These are phyloP conservation scores for Xylariales sp. DNA, from an alignment of 2,329 filamentous ascomycete genomes.

Conservation along the genomic window DNA sequence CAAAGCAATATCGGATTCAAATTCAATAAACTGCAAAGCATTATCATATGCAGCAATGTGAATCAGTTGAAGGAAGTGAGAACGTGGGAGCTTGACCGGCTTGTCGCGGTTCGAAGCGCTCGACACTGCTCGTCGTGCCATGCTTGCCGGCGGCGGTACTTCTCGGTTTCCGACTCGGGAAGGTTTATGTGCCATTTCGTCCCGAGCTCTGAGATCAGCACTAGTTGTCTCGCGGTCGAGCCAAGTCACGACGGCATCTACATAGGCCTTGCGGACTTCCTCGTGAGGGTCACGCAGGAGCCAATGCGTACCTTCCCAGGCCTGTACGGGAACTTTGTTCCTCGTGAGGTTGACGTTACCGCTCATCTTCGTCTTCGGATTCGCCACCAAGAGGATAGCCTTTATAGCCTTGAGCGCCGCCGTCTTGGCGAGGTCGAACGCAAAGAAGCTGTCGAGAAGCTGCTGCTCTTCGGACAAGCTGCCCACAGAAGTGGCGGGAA, in stretches of 20 bases:
- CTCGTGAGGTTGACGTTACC: constrained; percentile 63
- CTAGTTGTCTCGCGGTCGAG: constrained; percentile 72
- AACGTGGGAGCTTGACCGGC: constrained; percentile 45
- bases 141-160: constrained; percentile 30
- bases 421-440: constrained; percentile 50
- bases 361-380: constrained; percentile 56
- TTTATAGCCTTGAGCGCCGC: constrained; percentile 76
- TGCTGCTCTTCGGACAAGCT: constrained; percentile 40
- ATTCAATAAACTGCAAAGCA: constrained; percentile 67
- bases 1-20: constrained; percentile 70
- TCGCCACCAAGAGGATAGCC: constrained; percentile 77
- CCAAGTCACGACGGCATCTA: constrained; percentile 81
- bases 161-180: constrained; percentile 38
- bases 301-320: constrained; percentile 98
- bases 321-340: constrained; percentile 70
- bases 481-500: constrained; percentile 26
- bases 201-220: constrained; percentile 58
- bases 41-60: constrained; percentile 90
- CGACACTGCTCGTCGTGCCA: constrained; percentile 62
- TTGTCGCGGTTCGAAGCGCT: constrained; percentile 61
- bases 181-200: constrained; percentile 47
- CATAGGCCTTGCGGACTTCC: constrained; percentile 78
- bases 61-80: constrained; percentile 75
- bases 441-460: constrained; percentile 47
- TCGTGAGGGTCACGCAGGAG: constrained; percentile 76